Base-by-base conservation (phyloP, 1,284 basidiomycete genomes). In the Stereum hirsutum region DNA sequence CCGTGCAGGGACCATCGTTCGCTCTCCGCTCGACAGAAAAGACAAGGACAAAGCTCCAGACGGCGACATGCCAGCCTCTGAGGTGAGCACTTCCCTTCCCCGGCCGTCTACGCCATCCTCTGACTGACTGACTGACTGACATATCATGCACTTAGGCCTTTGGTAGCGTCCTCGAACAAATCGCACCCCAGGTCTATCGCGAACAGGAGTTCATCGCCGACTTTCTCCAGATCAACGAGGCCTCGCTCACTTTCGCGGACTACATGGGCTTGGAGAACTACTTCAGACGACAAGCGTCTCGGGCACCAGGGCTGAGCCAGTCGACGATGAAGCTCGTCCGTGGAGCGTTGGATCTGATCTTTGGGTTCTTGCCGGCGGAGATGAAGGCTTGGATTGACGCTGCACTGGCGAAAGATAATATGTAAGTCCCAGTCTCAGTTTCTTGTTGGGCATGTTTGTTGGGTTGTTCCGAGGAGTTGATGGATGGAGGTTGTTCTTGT, bases 261-360 rank as follows among this genome's bases (percentile, higher is more conserved):
- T 94, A 96, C 55, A 90, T 93, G 79, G 81, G 84, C 39, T 67
- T 99, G 48, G 95, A 98, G 58, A 89, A 83, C 44, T 98, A 96
- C 64, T 98, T 97, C 69, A 74, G 89, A 20, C 73, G 94, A 30
- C 88, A 96, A 55, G 95, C 95, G 2, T 74, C 85, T 7, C 71
- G 85, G n/a, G 70, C 75, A 37, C 71, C 74, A 12, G 81, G 78
- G 1, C 66, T 89, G 36, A 80, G 77, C 46, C 70, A 74, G 40
- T 65, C 77, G 14, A 91, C 91, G 17, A 59, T 74, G 46, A 93
- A 93, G 63, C 75, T 96, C 8, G 75, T 92, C 21, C 78, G 88
- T 20, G 81, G 81, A 5, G 90, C 91, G 15, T 81, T 98, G 82
- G 94, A 98, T 52, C 67, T 96, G 39, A 92, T 98, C 46, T 99